Percentiles rank a stretch among this genome's conserved stretches.
phyloP scores from a whole-genome alignment of 768 basidiomycete species.

The Roridomyces roridus region DNA sequence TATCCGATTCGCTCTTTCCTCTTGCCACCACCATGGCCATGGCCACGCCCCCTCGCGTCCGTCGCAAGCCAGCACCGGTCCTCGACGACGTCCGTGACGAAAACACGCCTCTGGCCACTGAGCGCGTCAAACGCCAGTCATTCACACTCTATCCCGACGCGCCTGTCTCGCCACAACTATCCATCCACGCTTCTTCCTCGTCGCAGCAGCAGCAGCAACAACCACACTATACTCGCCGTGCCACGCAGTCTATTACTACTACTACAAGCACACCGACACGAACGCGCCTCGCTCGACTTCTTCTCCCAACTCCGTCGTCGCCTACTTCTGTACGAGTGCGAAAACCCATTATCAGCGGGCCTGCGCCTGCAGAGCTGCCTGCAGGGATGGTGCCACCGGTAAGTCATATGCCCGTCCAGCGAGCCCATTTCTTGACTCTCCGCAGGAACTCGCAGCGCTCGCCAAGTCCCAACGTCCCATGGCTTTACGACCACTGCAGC shows the following conservation, averaged over 20 bases:
- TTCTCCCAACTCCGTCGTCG: constrained; percentile 1
- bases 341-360: constrained; percentile 18
- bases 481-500: not conserved
- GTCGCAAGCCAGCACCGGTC: constrained; percentile 19
- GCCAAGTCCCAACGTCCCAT: not conserved
- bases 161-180: not conserved
- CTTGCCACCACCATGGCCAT: not conserved
- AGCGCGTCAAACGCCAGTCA: not conserved
- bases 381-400: constrained; percentile 5
- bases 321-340: not conserved
- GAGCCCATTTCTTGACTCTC: not conserved
- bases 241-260: not conserved
- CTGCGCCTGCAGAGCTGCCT: constrained; percentile 9
- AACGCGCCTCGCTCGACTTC: constrained; percentile 17
- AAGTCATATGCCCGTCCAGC: too few relatives aligned
- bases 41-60: not conserved
- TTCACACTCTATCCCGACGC: constrained; percentile 16
- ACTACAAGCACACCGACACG: not conserved
- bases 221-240: constrained; percentile 17
- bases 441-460: not conserved
- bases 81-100: not conserved
- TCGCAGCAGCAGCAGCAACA: not conserved
- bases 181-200: not conserved
- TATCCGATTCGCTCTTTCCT: too few relatives aligned
- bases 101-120: not conserved